Evolutionary conservation across 768 basidiomycete genomes (phyloP).

Genomic region (Leccinum rimulosum): DNA sequence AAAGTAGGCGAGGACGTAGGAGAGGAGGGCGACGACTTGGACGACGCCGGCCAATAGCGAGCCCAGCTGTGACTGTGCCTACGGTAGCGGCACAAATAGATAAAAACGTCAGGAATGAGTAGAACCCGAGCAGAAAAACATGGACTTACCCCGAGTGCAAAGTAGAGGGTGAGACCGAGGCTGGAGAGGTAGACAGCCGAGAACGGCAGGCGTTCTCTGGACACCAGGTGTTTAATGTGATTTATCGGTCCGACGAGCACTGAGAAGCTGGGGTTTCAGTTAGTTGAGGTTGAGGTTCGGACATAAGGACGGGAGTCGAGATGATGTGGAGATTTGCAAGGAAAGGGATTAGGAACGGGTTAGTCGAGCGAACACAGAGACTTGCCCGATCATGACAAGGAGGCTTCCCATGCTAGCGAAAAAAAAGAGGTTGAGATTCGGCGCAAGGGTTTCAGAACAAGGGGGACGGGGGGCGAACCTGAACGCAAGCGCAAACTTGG

Average conservation of each 20-base stretch:
- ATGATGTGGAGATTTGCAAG: neutral
- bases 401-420: constrained; percentile 73
- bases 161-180: constrained; percentile 85
- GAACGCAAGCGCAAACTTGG: constrained; percentile 90
- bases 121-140: too few species aligned
- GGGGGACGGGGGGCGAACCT: constrained; percentile 41
- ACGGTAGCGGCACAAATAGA: neutral
- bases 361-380: neutral
- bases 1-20: constrained; percentile 94
- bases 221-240: constrained; percentile 84
- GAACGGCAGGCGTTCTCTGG: constrained; percentile 83
- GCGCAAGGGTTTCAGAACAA: neutral
- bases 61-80: constrained; percentile 84
- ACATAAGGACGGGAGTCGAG: neutral
- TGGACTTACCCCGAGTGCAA: constrained; percentile 71
- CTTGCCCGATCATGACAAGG: constrained; percentile 95
- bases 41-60: constrained; percentile 80
- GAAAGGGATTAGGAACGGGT: neutral
- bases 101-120: neutral
- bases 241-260: constrained; percentile 89
- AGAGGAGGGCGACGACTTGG: constrained; percentile 80
- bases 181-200: constrained; percentile 79
- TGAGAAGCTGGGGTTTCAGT: constrained; percentile 53
- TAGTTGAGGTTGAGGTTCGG: neutral
- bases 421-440: neutral